Evolutionary conservation across 140 eudicot species (phyloP), one percentile per base, ranked within the genome.

Genomic region (Stevia rebaudiana): DNA sequence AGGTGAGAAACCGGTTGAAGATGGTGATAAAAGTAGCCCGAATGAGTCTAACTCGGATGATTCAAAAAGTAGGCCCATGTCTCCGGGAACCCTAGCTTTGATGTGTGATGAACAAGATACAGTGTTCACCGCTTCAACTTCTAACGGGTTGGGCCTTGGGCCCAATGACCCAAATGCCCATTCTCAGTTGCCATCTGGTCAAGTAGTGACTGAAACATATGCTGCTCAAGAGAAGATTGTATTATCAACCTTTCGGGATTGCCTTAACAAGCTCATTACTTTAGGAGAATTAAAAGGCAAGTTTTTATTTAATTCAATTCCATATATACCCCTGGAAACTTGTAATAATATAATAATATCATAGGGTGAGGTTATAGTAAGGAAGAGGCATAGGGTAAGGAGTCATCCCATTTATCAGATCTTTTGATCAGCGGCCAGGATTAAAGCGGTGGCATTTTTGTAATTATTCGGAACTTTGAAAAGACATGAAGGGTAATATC

Each of bases 31-130:
- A 70, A 21, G 50, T 21, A 43, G 50, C 42, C 68, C 58, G 0
- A 50, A 58, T 15, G 67, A 44, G 49, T 31, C 28, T 15, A 44
- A 48, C 35, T 50, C 86, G 69, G 59, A 36, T 61, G 79, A 43
- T 37, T 63, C 83, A 40, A 78, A 71, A 73, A 74, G 71, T 51
- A 81, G 95, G 71, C 98, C 96, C 51, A 75, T 88, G 95, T 92
- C 98, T 31, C 98, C 98, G 7, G 94, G 89, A 70, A 92, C 96
- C 15, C 76, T 92, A 80, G 98, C 98, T 17, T 86, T 92, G 63
- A 83, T 89, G 98, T 92, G 98, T 56, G 98, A 92, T 61, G 98
- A 92, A 74, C 90, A 81, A 41, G 98, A 85, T 60, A 68, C 88
- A 6, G 72, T 81, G 82, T 88, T 88, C 22, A 67, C 59, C 11